These are phyloP conservation scores for Mycocentrospora acerina DNA, from an alignment of 2,329 filamentous ascomycete genomes.

Conservation along the genomic window DNA sequence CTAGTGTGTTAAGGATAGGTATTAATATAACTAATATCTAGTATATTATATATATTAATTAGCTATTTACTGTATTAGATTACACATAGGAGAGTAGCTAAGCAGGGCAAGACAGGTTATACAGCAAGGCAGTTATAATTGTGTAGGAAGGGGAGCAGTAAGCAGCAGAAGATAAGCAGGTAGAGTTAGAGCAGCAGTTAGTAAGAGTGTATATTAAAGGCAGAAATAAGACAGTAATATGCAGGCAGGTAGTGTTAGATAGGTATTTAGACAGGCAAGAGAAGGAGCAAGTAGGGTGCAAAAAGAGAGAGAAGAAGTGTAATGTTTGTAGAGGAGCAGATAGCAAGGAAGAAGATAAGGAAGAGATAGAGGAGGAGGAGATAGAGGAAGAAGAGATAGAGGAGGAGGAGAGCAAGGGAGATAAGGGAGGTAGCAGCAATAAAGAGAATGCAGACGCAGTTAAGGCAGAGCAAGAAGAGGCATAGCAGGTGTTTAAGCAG, in stretches of 20 bases:
- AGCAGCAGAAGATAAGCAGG: conserved; percentile 3
- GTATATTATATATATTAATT: conserved; percentile 1
- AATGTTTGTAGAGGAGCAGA: conserved; percentile 3
- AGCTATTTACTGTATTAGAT: neutral
- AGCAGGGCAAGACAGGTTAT: neutral
- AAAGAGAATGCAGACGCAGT: conserved; percentile 1
- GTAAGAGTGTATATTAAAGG: conserved; percentile 3
- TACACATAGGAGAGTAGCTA: neutral
- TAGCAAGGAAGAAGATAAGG: conserved; percentile 1
- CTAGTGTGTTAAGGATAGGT: conserved; percentile 13
- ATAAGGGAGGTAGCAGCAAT: neutral
- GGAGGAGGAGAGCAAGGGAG: conserved; percentile 1
- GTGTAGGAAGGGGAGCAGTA: neutral
- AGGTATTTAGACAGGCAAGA: conserved; percentile 9
- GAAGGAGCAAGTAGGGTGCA: conserved; percentile 5
- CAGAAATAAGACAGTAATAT: conserved; percentile 1
- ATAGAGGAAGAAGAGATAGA: neutral
- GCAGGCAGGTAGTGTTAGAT: conserved; percentile 8
- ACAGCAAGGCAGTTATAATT: conserved; percentile 1
- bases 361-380: conserved; percentile 1
- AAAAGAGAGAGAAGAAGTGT: conserved; percentile 8
- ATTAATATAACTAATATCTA: conserved; percentile 4
- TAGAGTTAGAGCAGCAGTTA: conserved; percentile 2
- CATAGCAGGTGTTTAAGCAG: conserved; percentile 5
- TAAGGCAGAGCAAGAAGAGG: conserved; percentile 3